A percentile compares a stretch with the other conserved stretches of the same genome.
Conservation (phyloP, 73 alveolate species). For the Durusdinium trenchii region DNA sequence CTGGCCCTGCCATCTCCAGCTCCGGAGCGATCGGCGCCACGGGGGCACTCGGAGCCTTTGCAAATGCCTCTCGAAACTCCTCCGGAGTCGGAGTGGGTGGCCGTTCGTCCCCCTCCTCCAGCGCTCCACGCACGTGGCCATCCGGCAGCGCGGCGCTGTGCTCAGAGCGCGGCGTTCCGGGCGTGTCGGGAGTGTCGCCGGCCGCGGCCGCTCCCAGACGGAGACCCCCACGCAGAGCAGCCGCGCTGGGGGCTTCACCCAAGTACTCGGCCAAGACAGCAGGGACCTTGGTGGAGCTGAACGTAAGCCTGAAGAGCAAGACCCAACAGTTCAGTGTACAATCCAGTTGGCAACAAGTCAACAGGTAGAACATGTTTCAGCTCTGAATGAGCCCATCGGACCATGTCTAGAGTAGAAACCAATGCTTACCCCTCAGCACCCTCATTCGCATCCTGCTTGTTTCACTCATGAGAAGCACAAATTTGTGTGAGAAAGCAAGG, state of each 20-base stretch:
- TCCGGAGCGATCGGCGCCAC: background rate
- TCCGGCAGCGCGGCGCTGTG: background rate
- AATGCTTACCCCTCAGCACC: too few relatives aligned
- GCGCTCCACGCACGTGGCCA: background rate
- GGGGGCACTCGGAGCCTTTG: background rate
- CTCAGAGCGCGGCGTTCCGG: slow-evolving; percentile 16
- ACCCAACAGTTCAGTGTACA: too few relatives aligned
- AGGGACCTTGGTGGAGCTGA: too few relatives aligned
- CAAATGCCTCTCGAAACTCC: background rate
- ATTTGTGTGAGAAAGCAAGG: too few relatives aligned
- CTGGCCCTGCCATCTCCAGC: background rate
- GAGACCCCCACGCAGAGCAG: slow-evolving; percentile 14
- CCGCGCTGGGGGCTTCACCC: slow-evolving; percentile 40
- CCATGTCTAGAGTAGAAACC: too few relatives aligned
- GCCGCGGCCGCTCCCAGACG: background rate
- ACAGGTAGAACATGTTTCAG: too few relatives aligned
- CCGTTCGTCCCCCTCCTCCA: slow-evolving; percentile 47
- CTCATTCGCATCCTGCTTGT: too few relatives aligned
- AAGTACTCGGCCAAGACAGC: slow-evolving; percentile 38
- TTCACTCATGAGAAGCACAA: too few relatives aligned
- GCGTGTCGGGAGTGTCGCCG: background rate
- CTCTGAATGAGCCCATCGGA: too few relatives aligned
- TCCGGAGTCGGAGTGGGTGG: slow-evolving; percentile 54
- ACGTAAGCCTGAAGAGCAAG: too few relatives aligned
- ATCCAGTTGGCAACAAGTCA: too few relatives aligned